Base-by-base conservation (phyloP, 768 basidiomycete genomes). In the Lactarius psammicola region DNA sequence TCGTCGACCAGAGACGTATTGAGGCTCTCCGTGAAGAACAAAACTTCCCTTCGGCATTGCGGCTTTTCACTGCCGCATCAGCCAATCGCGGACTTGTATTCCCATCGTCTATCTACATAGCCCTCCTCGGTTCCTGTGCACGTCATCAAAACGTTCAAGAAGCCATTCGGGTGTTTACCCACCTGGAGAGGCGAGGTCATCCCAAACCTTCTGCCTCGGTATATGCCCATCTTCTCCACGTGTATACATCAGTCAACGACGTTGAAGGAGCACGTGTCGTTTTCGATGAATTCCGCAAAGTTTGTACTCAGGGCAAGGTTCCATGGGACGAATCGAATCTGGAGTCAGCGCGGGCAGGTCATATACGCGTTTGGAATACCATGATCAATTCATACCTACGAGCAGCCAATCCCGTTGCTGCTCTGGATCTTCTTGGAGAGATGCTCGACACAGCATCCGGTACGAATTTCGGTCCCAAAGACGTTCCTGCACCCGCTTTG, bases 381-480 rank as follows among this genome's bases (percentile, higher is more conserved):
- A 92, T 93, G 87, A 85, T 95, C 40, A 80, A 85, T 56, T 82
- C 86, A 0, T 88, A 90, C 74, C 88, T 95, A 79, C 80, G 78
- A 44, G 82, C 79, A 44, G 86, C 86, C 1, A 76, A 85, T 59
- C 81, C 88, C 0, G 85, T 84, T 26, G 83, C 82, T 54, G 93
- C 87, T 10, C 71, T 94, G 11, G 84, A 75, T 28, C 74, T 94
- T 2, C 76, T 95, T 49, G 86, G 89, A 62, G 76, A 81, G 67
- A 93, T 94, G 89, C 77, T 94, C 74, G 80, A 83, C 63, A 77
- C 82, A 1, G 63, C 75, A 9, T 68, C 72, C 3, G 74, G 77
- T 2, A 66, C 69, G 9, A 49, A 70, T 1, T 81, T 81, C 49
- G 70, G 70, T 20, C 64, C 78, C 1, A 63, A 72, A 0, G 82